These are phyloP conservation scores for Leptographium galeiforme DNA, from an alignment of 2,329 filamentous ascomycete genomes.

Conservation along the genomic window DNA sequence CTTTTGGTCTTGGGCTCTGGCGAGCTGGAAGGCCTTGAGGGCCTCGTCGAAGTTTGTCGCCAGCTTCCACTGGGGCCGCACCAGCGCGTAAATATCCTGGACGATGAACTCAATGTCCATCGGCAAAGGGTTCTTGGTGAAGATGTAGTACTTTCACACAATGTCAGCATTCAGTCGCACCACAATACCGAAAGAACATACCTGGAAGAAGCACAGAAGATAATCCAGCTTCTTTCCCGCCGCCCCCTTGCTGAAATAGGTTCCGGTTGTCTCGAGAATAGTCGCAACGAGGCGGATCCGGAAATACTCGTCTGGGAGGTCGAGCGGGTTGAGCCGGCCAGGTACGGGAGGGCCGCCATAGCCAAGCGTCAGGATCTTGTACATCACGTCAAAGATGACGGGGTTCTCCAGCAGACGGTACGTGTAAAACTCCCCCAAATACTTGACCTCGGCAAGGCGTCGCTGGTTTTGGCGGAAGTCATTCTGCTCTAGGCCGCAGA, in stretches of 20 bases:
- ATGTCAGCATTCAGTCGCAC: neutral
- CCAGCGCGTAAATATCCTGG: conserved; percentile 76
- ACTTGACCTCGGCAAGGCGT: conserved; percentile 89
- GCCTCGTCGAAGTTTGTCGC: conserved; percentile 72
- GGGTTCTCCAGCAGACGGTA: conserved; percentile 94
- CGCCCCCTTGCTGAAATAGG: conserved; percentile 87
- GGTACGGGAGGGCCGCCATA: conserved; percentile 75
- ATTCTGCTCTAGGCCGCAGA: conserved; percentile 80
- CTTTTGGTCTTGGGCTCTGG: conserved; percentile 84
- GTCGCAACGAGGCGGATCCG: conserved; percentile 82
- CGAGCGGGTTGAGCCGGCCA: conserved; percentile 62
- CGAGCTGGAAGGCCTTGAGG: conserved; percentile 67
- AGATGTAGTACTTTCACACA: conserved; percentile 63
- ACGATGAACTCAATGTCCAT: conserved; percentile 98
- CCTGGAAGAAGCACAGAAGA: conserved; percentile 89
- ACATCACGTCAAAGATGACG: conserved; percentile 89
- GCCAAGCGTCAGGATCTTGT: conserved; percentile 87
- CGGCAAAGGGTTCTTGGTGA: conserved; percentile 75
- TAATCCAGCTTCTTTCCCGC: conserved; percentile 97
- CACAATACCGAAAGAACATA: conserved; percentile 20
- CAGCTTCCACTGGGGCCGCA: conserved; percentile 87
- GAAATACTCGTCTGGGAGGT: conserved; percentile 90
- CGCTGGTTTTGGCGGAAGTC: conserved; percentile 97
- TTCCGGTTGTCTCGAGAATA: conserved; percentile 85
- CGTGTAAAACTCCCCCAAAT: conserved; percentile 91